phyloP scores from a whole-genome alignment of 768 basidiomycete genomes.

The Lentinula lateritia region DNA sequence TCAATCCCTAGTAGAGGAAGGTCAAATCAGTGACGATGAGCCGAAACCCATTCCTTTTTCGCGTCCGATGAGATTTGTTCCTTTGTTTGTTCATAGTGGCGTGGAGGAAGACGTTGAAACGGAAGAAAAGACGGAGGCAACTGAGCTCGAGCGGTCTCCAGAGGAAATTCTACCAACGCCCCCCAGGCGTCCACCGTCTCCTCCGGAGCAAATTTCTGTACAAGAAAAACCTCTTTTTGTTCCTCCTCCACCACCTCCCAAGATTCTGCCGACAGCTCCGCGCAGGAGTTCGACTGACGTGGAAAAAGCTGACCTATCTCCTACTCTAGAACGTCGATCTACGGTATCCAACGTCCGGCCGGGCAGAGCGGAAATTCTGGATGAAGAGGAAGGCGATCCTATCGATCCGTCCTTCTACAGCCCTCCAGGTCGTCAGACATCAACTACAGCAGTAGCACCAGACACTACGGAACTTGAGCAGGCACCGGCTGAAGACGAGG shows the following conservation, averaged over 20 bases:
- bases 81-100: neutral
- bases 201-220: neutral
- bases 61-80: neutral
- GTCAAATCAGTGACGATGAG: neutral
- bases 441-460: conserved; percentile 10
- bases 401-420: conserved; percentile 62
- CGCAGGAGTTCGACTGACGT: neutral
- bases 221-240: conserved; percentile 10
- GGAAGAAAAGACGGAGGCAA: neutral
- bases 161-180: conserved; percentile 8
- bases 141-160: neutral
- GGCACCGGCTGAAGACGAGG: conserved; percentile 32
- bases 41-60: neutral
- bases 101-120: neutral
- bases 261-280: conserved; percentile 11
- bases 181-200: neutral
- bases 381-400: conserved; percentile 66
- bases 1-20: neutral
- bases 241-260: conserved; percentile 17
- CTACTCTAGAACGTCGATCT: neutral
- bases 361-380: conserved; percentile 38
- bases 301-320: neutral
- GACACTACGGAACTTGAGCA: conserved; percentile 12
- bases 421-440: conserved; percentile 33
- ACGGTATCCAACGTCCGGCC: neutral